phyloP scores from a whole-genome alignment of 306 rosid species.

The Vicia villosa region DNA sequence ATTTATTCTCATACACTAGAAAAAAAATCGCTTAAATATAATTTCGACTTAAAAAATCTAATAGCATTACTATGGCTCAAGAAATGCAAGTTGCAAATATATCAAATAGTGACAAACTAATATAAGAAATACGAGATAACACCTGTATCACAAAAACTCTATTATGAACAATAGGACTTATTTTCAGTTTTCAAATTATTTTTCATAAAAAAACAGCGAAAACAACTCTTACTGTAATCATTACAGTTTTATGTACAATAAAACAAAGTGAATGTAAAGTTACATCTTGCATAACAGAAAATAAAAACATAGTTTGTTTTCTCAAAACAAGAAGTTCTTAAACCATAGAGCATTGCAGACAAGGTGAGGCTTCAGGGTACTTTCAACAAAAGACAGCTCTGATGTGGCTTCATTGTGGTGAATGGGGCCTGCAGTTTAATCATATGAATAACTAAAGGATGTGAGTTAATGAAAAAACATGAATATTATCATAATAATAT shows the following conservation, averaged over 20 bases:
- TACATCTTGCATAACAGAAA: not conserved
- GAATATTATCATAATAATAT: not conserved
- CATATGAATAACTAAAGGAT: constrained; percentile 23
- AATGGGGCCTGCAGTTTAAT: constrained; percentile 39
- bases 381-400: constrained; percentile 31
- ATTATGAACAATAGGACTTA: not conserved
- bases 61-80: not conserved
- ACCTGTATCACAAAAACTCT: too few species aligned
- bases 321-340: not conserved
- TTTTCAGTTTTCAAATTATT: not conserved
- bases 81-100: too few species aligned
- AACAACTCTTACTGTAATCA: not conserved
- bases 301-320: not conserved
- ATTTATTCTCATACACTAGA: too few species aligned
- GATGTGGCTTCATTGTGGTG: constrained; percentile 28
- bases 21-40: too few species aligned
- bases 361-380: constrained; percentile 20
- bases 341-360: constrained; percentile 23
- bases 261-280: not conserved
- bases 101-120: too few species aligned
- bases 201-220: not conserved
- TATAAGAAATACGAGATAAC: too few species aligned
- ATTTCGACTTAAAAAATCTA: too few species aligned
- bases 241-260: not conserved
- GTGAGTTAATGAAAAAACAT: constrained; percentile 10